Conservation (phyloP, 495 filamentous ascomycete species). For the Mycothermus thermophilus region DNA sequence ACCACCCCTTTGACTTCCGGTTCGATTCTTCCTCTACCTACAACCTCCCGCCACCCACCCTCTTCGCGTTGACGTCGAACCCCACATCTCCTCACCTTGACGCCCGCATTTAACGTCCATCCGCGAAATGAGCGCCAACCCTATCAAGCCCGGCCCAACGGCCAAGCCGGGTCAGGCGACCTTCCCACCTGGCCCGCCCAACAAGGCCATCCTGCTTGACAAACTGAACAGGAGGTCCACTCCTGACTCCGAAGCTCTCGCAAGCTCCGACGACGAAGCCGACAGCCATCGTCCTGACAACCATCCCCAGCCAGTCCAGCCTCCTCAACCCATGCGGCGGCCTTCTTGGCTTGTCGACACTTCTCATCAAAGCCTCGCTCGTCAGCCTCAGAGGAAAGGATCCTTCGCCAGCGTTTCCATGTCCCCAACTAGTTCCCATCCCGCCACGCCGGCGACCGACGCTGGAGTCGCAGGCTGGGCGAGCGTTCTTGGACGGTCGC, state of each 20-base stretch:
- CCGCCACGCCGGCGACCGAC: conserved; percentile 58
- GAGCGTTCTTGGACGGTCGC: conserved; percentile 44
- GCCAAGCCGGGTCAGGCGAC: conserved; percentile 28
- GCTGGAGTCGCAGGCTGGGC: conserved; percentile 48
- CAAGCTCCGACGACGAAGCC: conserved; percentile 82
- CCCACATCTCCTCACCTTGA: too few relatives aligned
- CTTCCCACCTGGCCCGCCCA: conserved; percentile 29
- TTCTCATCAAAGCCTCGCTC: conserved; percentile 29
- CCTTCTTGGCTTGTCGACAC: conserved; percentile 50
- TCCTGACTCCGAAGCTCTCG: conserved; percentile 83
- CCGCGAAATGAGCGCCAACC: conserved; percentile 31
- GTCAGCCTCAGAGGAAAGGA: conserved; percentile 35
- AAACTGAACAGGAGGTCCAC: conserved; percentile 71
- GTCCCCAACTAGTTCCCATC: conserved; percentile 63
- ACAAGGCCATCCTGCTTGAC: conserved; percentile 51
- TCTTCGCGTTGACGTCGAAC: too few relatives aligned
- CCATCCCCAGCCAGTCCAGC: conserved; percentile 28
- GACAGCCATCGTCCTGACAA: conserved; percentile 41
- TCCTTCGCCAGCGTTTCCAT: conserved; percentile 53
- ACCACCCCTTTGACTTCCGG: too few relatives aligned
- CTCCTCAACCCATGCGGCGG: conserved; percentile 39
- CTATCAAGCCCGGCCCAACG: conserved; percentile 26
- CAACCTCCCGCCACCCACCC: too few relatives aligned
- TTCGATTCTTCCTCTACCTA: too few relatives aligned
- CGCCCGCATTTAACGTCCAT: too few relatives aligned